phyloP scores from a whole-genome alignment of 1,284 basidiomycete species.

The Porphyrellus sp. region DNA sequence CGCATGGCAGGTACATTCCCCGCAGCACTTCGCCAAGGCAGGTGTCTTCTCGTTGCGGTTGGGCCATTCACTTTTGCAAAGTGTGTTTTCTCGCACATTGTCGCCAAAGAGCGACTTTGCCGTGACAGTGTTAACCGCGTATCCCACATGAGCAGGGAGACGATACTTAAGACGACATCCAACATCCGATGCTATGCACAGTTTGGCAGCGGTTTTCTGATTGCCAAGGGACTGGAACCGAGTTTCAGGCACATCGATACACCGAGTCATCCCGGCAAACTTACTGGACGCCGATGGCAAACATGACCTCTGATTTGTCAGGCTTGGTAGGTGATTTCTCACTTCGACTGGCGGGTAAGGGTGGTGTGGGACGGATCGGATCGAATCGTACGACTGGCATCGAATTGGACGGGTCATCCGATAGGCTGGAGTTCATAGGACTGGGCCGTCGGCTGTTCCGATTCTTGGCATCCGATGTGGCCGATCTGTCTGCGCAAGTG shows the following conservation, averaged over 20 bases:
- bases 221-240: slow-evolving; percentile 5
- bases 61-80: not conserved
- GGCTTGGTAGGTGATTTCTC: too few relatives aligned
- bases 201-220: slow-evolving; percentile 7
- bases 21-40: too few relatives aligned
- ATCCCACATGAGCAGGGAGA: too few relatives aligned
- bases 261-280: slow-evolving; percentile 20
- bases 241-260: not conserved
- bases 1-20: too few relatives aligned
- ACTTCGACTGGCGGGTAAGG: too few relatives aligned
- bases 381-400: too few relatives aligned
- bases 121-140: too few relatives aligned
- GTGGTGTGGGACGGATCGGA: too few relatives aligned
- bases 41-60: not conserved
- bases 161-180: not conserved
- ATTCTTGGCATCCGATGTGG: slow-evolving; percentile 3
- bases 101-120: too few relatives aligned
- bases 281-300: slow-evolving; percentile 12
- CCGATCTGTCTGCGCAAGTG: not conserved
- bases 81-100: too few relatives aligned
- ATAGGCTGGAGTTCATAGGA: slow-evolving; percentile 15
- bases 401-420: not conserved
- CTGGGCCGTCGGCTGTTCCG: slow-evolving; percentile 14
- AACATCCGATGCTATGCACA: not conserved
- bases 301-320: not conserved